These are phyloP conservation scores for Gossypium schwendimanii DNA, from an alignment of 441 rosid species.

Conservation along the genomic window DNA sequence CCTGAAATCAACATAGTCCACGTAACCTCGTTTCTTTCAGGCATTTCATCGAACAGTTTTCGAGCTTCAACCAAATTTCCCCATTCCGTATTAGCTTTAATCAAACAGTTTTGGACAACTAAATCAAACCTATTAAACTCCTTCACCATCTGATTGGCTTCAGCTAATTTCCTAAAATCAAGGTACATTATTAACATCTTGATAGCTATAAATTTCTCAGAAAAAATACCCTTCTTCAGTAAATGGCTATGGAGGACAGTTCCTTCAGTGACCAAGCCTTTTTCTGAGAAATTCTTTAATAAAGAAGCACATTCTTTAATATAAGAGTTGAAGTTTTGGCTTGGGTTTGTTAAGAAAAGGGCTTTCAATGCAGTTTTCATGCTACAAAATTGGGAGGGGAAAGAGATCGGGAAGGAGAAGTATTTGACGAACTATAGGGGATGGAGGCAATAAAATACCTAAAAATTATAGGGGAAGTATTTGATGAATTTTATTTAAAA, in stretches of 20 bases:
- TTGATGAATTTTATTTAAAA: no score
- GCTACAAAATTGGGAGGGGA: background rate
- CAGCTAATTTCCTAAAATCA: conserved; percentile 25
- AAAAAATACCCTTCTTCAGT: conserved; percentile 34
- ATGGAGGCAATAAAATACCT: no score
- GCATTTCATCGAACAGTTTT: conserved; percentile 57
- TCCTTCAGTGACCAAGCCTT: conserved; percentile 31
- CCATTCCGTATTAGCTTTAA: conserved; percentile 26
- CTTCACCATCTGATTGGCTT: conserved; percentile 35
- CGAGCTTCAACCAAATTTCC: conserved; percentile 41
- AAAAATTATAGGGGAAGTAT: no score
- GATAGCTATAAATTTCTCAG: conserved; percentile 32
- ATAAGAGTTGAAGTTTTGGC: conserved; percentile 22
- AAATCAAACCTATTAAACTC: conserved; percentile 39
- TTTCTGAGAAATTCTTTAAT: conserved; percentile 24
- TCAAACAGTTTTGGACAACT: conserved; percentile 41
- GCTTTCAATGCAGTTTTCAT: conserved; percentile 28
- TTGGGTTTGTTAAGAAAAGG: conserved; percentile 19
- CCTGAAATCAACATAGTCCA: conserved; percentile 54
- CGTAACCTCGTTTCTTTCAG: conserved; percentile 42
- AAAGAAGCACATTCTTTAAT: conserved; percentile 23
- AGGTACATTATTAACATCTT: conserved; percentile 50
- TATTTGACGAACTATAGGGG: no score
- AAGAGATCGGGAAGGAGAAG: background rate
- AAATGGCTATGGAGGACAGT: conserved; percentile 36